Evolutionary conservation across 2,329 filamentous ascomycete species (phyloP).

Genomic region (Corynespora cassiicola): DNA sequence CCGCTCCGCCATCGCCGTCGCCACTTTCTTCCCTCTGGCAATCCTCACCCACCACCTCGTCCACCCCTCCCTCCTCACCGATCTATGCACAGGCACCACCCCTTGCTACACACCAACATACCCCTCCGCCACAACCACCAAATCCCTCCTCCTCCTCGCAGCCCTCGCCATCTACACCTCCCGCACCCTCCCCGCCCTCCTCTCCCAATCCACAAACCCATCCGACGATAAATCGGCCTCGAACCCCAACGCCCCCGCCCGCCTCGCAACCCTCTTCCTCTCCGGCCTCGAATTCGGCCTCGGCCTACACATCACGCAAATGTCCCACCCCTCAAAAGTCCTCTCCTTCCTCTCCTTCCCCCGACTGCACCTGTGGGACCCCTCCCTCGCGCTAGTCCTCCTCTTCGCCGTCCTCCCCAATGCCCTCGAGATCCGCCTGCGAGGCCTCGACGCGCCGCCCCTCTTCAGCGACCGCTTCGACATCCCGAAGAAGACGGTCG

Average conservation of each 20-base stretch:
- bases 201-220: neutral
- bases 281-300: slow-evolving; percentile 59
- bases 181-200: slow-evolving; percentile 26
- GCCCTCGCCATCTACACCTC: slow-evolving; percentile 32
- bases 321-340: slow-evolving; percentile 59
- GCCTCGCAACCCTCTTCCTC: slow-evolving; percentile 50
- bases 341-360: slow-evolving; percentile 58
- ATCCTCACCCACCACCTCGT: slow-evolving; percentile 47
- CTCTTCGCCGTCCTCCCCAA: slow-evolving; percentile 58
- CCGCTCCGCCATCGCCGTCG: slow-evolving; percentile 56
- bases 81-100: slow-evolving; percentile 41
- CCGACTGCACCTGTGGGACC: slow-evolving; percentile 53
- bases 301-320: slow-evolving; percentile 59
- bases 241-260: slow-evolving; percentile 27
- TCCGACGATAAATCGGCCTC: slow-evolving; percentile 14
- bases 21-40: slow-evolving; percentile 41
- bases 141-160: slow-evolving; percentile 44
- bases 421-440: slow-evolving; percentile 37
- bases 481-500: slow-evolving; percentile 52
- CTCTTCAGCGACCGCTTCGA: slow-evolving; percentile 50
- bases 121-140: slow-evolving; percentile 38
- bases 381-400: slow-evolving; percentile 57
- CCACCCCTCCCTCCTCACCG: slow-evolving; percentile 47
- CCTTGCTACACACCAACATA: slow-evolving; percentile 58
- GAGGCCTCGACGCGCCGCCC: slow-evolving; percentile 42